phyloP scores from a whole-genome alignment of 345 rosid species.

The Viola odorata region DNA sequence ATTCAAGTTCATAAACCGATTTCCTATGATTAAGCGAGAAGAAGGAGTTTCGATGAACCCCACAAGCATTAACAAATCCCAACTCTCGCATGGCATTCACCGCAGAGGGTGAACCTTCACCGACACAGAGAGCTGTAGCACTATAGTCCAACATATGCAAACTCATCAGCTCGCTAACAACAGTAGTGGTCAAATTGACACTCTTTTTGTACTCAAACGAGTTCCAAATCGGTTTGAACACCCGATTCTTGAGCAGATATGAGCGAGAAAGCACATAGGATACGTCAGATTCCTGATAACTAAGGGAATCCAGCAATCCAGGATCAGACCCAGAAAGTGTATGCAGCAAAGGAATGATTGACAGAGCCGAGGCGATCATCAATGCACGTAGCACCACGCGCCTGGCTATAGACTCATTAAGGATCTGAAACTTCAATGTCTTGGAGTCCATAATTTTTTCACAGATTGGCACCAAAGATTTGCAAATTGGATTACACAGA shows the following conservation, averaged over 20 bases:
- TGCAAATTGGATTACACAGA: slow-evolving; percentile 4
- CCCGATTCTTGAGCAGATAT: slow-evolving; percentile 23
- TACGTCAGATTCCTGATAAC: slow-evolving; percentile 36
- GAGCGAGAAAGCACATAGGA: slow-evolving; percentile 27
- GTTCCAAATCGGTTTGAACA: slow-evolving; percentile 44
- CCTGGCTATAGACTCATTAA: slow-evolving; percentile 45
- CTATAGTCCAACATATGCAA: slow-evolving; percentile 41
- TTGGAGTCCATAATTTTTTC: slow-evolving; percentile 44
- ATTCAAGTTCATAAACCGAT: slow-evolving; percentile 49
- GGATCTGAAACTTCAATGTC: slow-evolving; percentile 36
- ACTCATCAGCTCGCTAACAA: slow-evolving; percentile 47
- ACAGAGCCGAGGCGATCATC: slow-evolving; percentile 42
- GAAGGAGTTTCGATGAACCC: slow-evolving; percentile 45
- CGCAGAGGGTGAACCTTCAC: slow-evolving; percentile 57
- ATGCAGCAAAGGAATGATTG: slow-evolving; percentile 52
- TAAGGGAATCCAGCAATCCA: slow-evolving; percentile 22
- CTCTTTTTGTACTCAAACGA: slow-evolving; percentile 44
- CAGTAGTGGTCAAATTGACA: slow-evolving; percentile 40
- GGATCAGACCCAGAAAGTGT: slow-evolving; percentile 37
- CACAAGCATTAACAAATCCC: slow-evolving; percentile 48
- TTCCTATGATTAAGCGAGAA: slow-evolving; percentile 59
- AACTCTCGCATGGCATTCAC: slow-evolving; percentile 45
- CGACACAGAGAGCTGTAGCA: slow-evolving; percentile 67
- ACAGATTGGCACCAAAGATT: slow-evolving; percentile 2
- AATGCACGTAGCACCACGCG: slow-evolving; percentile 60